Conservation (phyloP, 495 filamentous ascomycete species). For the Penicillium robsamsonii region DNA sequence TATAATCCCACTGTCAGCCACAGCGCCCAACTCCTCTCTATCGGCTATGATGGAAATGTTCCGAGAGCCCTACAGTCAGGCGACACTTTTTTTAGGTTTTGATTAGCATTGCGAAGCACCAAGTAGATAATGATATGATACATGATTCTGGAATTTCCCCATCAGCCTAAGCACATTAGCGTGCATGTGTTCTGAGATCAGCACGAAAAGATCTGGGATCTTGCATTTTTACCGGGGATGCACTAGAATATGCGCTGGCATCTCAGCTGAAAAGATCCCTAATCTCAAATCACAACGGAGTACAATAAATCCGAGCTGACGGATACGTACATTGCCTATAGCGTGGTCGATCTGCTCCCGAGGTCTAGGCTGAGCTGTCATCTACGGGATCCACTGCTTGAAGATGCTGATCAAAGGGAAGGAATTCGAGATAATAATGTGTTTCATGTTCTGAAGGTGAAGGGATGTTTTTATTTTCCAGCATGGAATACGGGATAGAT, state of each 20-base stretch:
- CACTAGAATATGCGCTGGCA: constrained; percentile 4
- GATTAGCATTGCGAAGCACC: background rate
- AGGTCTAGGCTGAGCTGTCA: constrained; percentile 1
- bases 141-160: background rate
- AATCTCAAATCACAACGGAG: background rate
- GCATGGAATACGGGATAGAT: background rate
- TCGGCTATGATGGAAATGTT: constrained; percentile 1
- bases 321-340: background rate
- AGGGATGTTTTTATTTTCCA: background rate
- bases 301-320: constrained; percentile 1
- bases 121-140: background rate
- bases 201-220: background rate
- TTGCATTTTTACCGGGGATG: background rate
- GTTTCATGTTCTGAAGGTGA: background rate
- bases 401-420: background rate
- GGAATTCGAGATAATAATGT: background rate
- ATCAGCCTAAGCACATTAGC: background rate
- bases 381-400: constrained; percentile 9
- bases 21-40: background rate
- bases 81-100: background rate
- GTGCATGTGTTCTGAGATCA: background rate
- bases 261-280: background rate
- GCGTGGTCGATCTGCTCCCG: constrained; percentile 3
- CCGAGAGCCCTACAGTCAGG: background rate
- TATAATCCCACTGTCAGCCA: background rate